These are phyloP conservation scores for Amaranthus palmeri DNA, from an alignment of 148 eudicot genomes.

Conservation along the genomic window DNA sequence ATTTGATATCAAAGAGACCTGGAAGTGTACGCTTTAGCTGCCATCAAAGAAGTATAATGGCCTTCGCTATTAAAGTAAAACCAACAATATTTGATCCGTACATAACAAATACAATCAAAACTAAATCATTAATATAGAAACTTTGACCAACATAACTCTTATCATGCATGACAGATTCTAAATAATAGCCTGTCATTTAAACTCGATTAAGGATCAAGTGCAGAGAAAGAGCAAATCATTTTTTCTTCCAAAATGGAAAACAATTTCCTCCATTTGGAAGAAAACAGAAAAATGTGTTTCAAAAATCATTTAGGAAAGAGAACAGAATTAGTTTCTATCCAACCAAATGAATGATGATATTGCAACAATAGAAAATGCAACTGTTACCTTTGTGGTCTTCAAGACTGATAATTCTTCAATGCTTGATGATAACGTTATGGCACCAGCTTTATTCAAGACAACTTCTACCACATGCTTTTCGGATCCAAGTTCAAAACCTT, in stretches of 20 bases:
- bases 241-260: neutral
- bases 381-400: constrained; percentile 78
- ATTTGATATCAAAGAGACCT: no score
- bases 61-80: no score
- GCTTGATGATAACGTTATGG: constrained; percentile 59
- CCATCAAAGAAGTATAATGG: no score
- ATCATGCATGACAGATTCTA: no score
- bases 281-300: neutral
- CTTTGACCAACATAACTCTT: neutral
- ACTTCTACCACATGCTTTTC: constrained; percentile 90
- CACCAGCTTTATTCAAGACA: constrained; percentile 55
- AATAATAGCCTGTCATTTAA: no score
- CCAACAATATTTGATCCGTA: neutral
- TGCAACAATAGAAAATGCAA: neutral
- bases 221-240: neutral
- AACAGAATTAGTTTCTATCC: neutral
- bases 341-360: neutral
- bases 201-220: no score
- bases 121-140: neutral
- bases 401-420: constrained; percentile 72
- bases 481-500: constrained; percentile 95
- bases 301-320: neutral
- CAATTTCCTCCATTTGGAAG: neutral
- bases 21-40: no score
- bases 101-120: neutral